phyloP scores from a whole-genome alignment of 345 rosid genomes.

The Brassica juncea region DNA sequence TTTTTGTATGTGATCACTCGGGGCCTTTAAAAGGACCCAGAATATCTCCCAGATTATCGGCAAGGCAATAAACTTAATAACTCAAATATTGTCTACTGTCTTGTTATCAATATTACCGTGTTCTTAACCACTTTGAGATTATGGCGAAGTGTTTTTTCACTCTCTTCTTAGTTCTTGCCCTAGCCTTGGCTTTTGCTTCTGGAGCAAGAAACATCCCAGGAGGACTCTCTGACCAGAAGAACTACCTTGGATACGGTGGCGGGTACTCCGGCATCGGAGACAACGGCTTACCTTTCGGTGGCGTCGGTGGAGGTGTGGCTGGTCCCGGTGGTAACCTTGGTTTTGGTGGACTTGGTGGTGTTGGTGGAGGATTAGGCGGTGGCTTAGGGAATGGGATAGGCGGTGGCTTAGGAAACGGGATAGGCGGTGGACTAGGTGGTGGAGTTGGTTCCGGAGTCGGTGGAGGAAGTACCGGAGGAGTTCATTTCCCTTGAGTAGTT shows the following conservation, averaged over 20 bases:
- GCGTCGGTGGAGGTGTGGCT: slow-evolving; percentile 58
- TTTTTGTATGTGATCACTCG: neutral
- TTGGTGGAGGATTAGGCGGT: slow-evolving; percentile 38
- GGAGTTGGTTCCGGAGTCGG: slow-evolving; percentile 42
- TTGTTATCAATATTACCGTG: neutral
- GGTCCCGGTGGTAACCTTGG: slow-evolving; percentile 46
- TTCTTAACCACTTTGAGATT: neutral
- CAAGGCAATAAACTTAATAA: slow-evolving; percentile 8
- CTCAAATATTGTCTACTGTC: slow-evolving; percentile 17
- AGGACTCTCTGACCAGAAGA: slow-evolving; percentile 70
- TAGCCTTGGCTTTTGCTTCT: slow-evolving; percentile 34
- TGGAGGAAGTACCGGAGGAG: slow-evolving; percentile 32
- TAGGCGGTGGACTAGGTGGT: slow-evolving; percentile 35
- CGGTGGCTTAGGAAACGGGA: slow-evolving; percentile 32
- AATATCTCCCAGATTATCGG: slow-evolving; percentile 27
- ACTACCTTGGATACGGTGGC: slow-evolving; percentile 67
- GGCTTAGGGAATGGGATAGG: slow-evolving; percentile 34
- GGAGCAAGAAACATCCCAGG: slow-evolving; percentile 53
- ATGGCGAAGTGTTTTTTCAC: slow-evolving; percentile 47
- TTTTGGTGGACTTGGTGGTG: slow-evolving; percentile 40
- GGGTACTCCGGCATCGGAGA: slow-evolving; percentile 64
- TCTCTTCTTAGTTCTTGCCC: slow-evolving; percentile 43
- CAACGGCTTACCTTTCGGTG: slow-evolving; percentile 57
- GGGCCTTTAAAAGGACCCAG: slow-evolving; percentile 40
- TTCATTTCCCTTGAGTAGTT: slow-evolving; percentile 40